Base-by-base conservation (phyloP, 1,139 yeast species). In the Suhomyces panamericanus region DNA sequence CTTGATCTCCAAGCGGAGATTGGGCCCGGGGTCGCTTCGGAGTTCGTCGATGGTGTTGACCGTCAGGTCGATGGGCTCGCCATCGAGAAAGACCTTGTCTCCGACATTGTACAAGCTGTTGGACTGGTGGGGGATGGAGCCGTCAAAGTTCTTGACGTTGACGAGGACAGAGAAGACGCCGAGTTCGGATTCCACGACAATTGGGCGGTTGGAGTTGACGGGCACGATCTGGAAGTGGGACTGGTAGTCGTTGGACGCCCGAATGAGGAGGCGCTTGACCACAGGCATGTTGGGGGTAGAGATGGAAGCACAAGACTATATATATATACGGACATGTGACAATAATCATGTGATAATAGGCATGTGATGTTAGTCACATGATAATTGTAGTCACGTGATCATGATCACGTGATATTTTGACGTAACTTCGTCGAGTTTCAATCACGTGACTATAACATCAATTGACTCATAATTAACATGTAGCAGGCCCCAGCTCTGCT, bases 81-180 rank as follows among this genome's bases (percentile, higher is more conserved):
- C 67, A 49, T 69, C 58, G 32, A 73, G 59, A 44, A 51, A 65
- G 8, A 53, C 53, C 11, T 56, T 51, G 41, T 71, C 75, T 7
- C 63, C 63, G 6, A 63, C 46, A 46, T 70, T 70, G 56, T 63
- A 69, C 33, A 60, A 57, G 51, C 76, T 67, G 48, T 69, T 67
- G 12, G 55, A 47, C 15, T 53, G 49, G 50, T 78, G 81, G 12
- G 62, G 62, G 24, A 57, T 53, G 6, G 78, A 62, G 1, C 83
- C 83, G 45, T 71, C 74, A 49, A 78, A 79, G 49, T 73, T 66
- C 50, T 66, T 69, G 39, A 78, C 71, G 44, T 67, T 65, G 9
- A 78, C 66, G 11, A 59, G 44, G n/a, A 78, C 51, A 41, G 64
- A 63, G 46, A 77, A 70, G 1, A 52, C 51, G 0, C 81, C 82